phyloP scores from a whole-genome alignment of 2,329 filamentous ascomycete species.

The Aspergillus versicolor region DNA sequence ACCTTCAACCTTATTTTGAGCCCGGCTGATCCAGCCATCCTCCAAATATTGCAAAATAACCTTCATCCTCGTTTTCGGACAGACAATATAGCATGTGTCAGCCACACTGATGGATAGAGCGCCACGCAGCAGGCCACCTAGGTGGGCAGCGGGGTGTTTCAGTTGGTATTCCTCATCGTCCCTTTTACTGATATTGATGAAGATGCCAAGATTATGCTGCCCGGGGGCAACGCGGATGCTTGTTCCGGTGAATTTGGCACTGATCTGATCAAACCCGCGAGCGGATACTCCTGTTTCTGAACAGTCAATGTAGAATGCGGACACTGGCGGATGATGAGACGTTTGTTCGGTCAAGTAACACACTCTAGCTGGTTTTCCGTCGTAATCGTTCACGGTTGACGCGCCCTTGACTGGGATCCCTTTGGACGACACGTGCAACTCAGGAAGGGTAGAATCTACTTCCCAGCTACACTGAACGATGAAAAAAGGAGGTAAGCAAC shows the following conservation, averaged over 20 bases:
- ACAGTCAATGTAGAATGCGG: conserved; percentile 90
- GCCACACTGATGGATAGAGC: conserved; percentile 87
- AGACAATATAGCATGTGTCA: conserved; percentile 84
- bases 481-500: background rate
- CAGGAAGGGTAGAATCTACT: conserved; percentile 73
- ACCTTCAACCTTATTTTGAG: conserved; percentile 88
- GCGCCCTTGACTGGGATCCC: conserved; percentile 33
- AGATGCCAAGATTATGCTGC: conserved; percentile 93
- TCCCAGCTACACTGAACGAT: conserved; percentile 83
- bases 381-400: conserved; percentile 32
- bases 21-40: conserved; percentile 89
- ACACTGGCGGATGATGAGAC: conserved; percentile 95
- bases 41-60: conserved; percentile 90
- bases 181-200: conserved; percentile 77
- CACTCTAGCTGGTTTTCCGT: conserved; percentile 64
- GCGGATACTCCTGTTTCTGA: conserved; percentile 86
- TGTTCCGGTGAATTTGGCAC: conserved; percentile 95
- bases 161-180: conserved; percentile 91
- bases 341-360: conserved; percentile 98
- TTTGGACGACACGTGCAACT: conserved; percentile 48
- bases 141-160: conserved; percentile 88
- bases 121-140: conserved; percentile 83
- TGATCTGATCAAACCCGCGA: conserved; percentile 91
- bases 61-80: conserved; percentile 86
- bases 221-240: conserved; percentile 88